Evolutionary conservation across 805 yeast species (phyloP).

Genomic region (Blastobotrys robertii): DNA sequence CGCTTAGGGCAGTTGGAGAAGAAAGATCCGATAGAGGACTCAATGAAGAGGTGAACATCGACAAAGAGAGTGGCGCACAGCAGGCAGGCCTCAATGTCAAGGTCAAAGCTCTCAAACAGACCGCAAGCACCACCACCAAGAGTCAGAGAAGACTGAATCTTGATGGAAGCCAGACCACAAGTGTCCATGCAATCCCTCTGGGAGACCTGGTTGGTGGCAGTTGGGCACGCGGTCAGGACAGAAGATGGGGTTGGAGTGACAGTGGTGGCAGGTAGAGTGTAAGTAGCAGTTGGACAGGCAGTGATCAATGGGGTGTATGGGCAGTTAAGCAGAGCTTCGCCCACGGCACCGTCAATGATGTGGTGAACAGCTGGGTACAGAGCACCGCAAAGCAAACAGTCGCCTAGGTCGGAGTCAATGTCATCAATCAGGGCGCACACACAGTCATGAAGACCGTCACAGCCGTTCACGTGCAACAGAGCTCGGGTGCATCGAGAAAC

Average conservation of each 20-base stretch:
- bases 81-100: slow-evolving; percentile 2
- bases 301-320: background rate
- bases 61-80: background rate
- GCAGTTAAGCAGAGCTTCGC: slow-evolving; percentile 7
- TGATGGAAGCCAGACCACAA: background rate
- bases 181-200: background rate
- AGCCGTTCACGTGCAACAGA: slow-evolving; percentile 5
- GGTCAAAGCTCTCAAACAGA: slow-evolving; percentile 3
- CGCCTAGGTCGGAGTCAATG: slow-evolving; percentile 8
- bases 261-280: background rate
- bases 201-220: background rate
- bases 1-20: background rate
- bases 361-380: slow-evolving; percentile 5
- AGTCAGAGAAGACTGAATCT: background rate
- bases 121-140: background rate
- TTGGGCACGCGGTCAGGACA: background rate
- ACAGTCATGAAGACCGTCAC: slow-evolving; percentile 8
- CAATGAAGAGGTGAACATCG: background rate
- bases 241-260: background rate
- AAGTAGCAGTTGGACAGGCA: background rate
- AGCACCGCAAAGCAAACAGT: slow-evolving; percentile 9
- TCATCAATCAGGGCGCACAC: slow-evolving; percentile 10
- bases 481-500: slow-evolving; percentile 9
- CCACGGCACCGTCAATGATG: slow-evolving; percentile 4
- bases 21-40: background rate